Conservation (phyloP, 768 basidiomycete species). For the Leccinum uliginosum region DNA sequence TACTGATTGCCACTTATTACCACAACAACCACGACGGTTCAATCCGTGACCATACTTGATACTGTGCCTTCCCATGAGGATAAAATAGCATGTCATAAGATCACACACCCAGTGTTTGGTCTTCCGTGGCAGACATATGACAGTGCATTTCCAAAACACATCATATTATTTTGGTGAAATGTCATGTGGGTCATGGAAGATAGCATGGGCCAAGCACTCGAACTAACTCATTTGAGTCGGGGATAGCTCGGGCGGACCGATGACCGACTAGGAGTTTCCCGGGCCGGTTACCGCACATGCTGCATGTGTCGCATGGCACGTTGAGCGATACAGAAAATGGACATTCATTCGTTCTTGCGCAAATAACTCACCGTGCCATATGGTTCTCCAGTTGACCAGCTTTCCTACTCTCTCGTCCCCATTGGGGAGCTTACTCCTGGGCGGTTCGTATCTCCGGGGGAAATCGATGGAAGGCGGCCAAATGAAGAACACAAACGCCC, state of each 20-base stretch:
- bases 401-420: background rate
- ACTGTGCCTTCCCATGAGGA: background rate
- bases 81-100: background rate
- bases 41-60: background rate
- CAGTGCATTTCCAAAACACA: background rate
- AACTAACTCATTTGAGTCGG: background rate
- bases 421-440: background rate
- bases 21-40: background rate
- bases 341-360: background rate
- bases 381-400: background rate
- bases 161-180: background rate
- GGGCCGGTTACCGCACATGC: background rate
- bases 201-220: background rate
- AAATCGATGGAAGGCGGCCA: background rate
- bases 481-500: background rate
- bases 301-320: background rate
- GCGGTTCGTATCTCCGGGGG: background rate
- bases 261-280: background rate
- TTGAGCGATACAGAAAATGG: background rate
- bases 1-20: constrained; percentile 1
- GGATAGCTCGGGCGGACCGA: background rate
- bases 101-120: background rate
- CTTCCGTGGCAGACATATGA: background rate
- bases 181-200: background rate
- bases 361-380: background rate